Evolutionary conservation across 331 rosid genomes (phyloP).

Genomic region (Dryas integrifolia): DNA sequence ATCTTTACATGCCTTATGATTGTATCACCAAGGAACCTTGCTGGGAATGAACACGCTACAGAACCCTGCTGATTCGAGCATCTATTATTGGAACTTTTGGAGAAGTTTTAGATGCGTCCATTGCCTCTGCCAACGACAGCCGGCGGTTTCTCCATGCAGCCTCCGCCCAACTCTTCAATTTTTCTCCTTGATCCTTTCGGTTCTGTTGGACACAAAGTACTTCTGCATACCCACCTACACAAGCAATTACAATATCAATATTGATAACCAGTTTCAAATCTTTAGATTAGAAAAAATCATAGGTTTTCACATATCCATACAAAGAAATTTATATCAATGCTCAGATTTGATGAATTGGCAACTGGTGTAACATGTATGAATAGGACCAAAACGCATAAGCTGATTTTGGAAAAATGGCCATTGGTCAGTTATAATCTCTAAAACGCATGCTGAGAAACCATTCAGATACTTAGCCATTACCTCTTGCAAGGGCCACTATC

Average conservation of each 20-base stretch:
- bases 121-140: constrained; percentile 66
- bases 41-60: constrained; percentile 34
- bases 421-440: not conserved
- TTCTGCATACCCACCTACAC: constrained; percentile 73
- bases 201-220: constrained; percentile 69
- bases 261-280: not conserved
- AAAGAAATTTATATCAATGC: not conserved
- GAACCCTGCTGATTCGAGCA: constrained; percentile 63
- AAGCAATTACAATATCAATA: constrained; percentile 8
- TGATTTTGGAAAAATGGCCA: not conserved
- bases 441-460: constrained; percentile 3
- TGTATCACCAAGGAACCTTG: not conserved
- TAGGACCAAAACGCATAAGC: not conserved
- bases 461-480: constrained; percentile 45
- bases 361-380: not conserved
- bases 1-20: not conserved
- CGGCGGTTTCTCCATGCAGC: constrained; percentile 57
- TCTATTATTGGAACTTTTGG: constrained; percentile 51
- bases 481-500: constrained; percentile 78
- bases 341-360: not conserved
- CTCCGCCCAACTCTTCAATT: constrained; percentile 59
- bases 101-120: constrained; percentile 48
- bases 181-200: constrained; percentile 68
- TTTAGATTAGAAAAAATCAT: not conserved
- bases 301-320: constrained; percentile 11